Evolutionary conservation across 2,329 filamentous ascomycete genomes (phyloP).

Genomic region (Graphiopsis chlorocephala): DNA sequence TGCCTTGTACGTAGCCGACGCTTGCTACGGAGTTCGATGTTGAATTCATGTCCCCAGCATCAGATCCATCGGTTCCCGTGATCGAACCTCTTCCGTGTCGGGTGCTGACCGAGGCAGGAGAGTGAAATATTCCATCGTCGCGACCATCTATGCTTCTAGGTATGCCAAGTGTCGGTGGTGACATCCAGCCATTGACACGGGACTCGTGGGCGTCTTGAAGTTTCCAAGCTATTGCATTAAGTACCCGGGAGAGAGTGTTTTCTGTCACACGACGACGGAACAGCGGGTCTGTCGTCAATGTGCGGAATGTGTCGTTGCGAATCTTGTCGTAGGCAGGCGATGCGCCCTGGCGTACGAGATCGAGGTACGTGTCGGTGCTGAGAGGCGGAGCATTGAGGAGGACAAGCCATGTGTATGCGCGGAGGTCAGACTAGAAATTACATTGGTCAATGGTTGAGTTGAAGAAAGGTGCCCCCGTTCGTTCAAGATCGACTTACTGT

Average conservation of each 20-base stretch:
- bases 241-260: slow-evolving; percentile 85
- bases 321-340: slow-evolving; percentile 97
- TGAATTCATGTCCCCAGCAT: slow-evolving; percentile 45
- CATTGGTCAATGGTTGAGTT: background rate
- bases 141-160: slow-evolving; percentile 50
- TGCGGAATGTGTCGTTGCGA: slow-evolving; percentile 96
- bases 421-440: slow-evolving; percentile 69
- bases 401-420: slow-evolving; percentile 95
- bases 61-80: slow-evolving; percentile 61
- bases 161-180: slow-evolving; percentile 48
- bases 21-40: slow-evolving; percentile 50
- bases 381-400: slow-evolving; percentile 84
- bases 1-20: slow-evolving; percentile 93
- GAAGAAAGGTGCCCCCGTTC: background rate
- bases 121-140: slow-evolving; percentile 41
- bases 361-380: slow-evolving; percentile 82
- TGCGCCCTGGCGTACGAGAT: slow-evolving; percentile 85
- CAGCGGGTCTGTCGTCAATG: slow-evolving; percentile 91
- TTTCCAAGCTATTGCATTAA: slow-evolving; percentile 94
- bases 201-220: slow-evolving; percentile 74
- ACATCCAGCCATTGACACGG: slow-evolving; percentile 51
- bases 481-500: slow-evolving; percentile 57
- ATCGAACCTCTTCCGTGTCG: slow-evolving; percentile 41
- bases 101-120: slow-evolving; percentile 33
- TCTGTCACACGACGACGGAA: slow-evolving; percentile 95